Conservation (phyloP, 2,329 filamentous ascomycete species). For the Penicillium oxalicum region DNA sequence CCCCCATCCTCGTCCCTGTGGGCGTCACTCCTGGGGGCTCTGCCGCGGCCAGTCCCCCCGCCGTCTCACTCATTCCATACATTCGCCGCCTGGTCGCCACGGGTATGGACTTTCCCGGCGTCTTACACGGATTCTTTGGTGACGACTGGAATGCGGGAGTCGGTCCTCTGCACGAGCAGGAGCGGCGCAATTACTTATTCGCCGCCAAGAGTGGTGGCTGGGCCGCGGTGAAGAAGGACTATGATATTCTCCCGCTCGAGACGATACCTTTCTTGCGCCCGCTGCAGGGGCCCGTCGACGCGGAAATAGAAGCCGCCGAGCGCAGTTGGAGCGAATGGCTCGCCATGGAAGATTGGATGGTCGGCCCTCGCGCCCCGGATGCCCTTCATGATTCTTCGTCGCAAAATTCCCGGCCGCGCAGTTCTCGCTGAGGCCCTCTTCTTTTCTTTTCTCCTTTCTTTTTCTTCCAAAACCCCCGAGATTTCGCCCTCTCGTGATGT, state of each 20-base stretch:
- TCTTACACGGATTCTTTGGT: conserved; percentile 96
- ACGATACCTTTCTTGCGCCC: conserved; percentile 81
- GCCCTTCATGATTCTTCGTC: conserved; percentile 35
- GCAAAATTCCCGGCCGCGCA: conserved; percentile 29
- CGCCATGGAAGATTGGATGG: conserved; percentile 97
- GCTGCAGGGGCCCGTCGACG: conserved; percentile 66
- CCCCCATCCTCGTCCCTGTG: conserved; percentile 10
- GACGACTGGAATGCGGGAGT: conserved; percentile 81
- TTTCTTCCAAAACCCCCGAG: not conserved
- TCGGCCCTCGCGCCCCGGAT: conserved; percentile 70
- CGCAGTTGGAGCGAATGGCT: conserved; percentile 89
- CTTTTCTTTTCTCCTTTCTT: not conserved
- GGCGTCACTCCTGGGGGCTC: conserved; percentile 22
- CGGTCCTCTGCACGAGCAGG: conserved; percentile 76
- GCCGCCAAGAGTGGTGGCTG: conserved; percentile 88
- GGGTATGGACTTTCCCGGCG: conserved; percentile 76
- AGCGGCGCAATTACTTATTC: conserved; percentile 90
- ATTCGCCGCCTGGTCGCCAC: conserved; percentile 85
- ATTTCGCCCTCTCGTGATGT: too few relatives aligned
- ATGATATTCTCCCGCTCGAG: conserved; percentile 80
- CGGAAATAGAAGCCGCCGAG: conserved; percentile 78
- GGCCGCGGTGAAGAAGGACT: conserved; percentile 81
- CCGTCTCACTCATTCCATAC: conserved; percentile 75
- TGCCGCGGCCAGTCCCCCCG: conserved; percentile 32
- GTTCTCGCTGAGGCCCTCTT: conserved; percentile 21